These are phyloP conservation scores for Cryptosporidium viatorum DNA, from an alignment of 169 alveolate species.

Conservation along the genomic window DNA sequence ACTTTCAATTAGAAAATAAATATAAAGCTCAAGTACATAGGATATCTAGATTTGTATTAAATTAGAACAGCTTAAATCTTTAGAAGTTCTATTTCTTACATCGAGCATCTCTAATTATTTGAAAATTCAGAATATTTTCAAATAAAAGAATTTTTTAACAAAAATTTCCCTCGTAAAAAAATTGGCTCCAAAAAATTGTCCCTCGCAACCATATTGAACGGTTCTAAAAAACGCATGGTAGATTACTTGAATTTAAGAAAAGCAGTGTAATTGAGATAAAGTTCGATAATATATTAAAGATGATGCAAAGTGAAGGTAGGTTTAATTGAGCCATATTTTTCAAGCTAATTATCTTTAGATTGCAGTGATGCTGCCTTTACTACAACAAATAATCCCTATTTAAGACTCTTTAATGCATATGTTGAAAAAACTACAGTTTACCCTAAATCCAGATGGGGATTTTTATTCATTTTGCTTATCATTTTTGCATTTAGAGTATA, in stretches of 20 bases:
- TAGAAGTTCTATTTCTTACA: background rate
- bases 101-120: background rate
- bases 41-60: background rate
- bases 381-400: slow-evolving; percentile 47
- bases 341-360: slow-evolving; percentile 7
- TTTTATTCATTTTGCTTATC: slow-evolving; percentile 63
- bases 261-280: background rate
- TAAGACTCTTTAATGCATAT: slow-evolving; percentile 56
- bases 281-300: background rate
- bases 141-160: background rate
- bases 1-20: background rate
- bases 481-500: slow-evolving; percentile 78
- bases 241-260: background rate
- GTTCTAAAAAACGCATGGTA: background rate
- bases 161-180: slow-evolving; percentile 28
- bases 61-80: background rate
- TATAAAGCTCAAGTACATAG: background rate
- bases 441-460: slow-evolving; percentile 81
- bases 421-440: slow-evolving; percentile 80
- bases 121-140: background rate
- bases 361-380: slow-evolving; percentile 54
- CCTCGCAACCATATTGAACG: slow-evolving; percentile 13
- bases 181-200: slow-evolving; percentile 72
- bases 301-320: slow-evolving; percentile 76
- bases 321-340: background rate